These are phyloP conservation scores for Acanthochlamys bracteata DNA, from an alignment of 106 monocot species.

Conservation along the genomic window DNA sequence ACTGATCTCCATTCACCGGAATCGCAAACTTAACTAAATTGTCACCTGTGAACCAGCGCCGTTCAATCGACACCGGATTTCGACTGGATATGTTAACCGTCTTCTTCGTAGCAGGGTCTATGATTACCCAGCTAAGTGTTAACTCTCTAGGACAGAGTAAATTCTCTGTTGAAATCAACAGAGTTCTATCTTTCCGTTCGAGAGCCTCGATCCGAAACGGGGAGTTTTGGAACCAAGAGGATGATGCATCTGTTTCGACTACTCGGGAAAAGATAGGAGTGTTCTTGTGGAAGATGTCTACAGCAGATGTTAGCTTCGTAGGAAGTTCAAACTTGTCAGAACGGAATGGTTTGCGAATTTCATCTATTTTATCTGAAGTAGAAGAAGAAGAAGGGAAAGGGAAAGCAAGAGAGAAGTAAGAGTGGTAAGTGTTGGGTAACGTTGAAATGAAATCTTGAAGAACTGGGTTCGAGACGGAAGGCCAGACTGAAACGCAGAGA, in stretches of 20 bases:
- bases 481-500: conserved; percentile 63
- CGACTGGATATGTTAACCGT: conserved; percentile 65
- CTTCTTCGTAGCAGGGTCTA: conserved; percentile 29
- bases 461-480: conserved; percentile 43
- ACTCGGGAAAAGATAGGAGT: conserved; percentile 44
- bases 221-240: conserved; percentile 49
- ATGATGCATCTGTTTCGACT: conserved; percentile 41
- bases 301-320: conserved; percentile 43
- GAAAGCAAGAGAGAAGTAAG: conserved; percentile 46
- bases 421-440: conserved; percentile 19
- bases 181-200: conserved; percentile 15
- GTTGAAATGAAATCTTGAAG: conserved; percentile 8
- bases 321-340: background rate
- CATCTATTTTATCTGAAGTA: no score
- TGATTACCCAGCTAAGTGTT: conserved; percentile 68
- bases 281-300: conserved; percentile 53
- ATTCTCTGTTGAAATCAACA: background rate
- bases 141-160: conserved; percentile 15
- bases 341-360: background rate
- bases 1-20: conserved; percentile 17
- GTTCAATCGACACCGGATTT: conserved; percentile 40
- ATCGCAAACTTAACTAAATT: conserved; percentile 39
- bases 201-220: conserved; percentile 65
- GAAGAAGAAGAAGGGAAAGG: conserved; percentile 16
- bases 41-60: conserved; percentile 63